Conservation (phyloP, 768 basidiomycete species). For the Suillus sp. region DNA sequence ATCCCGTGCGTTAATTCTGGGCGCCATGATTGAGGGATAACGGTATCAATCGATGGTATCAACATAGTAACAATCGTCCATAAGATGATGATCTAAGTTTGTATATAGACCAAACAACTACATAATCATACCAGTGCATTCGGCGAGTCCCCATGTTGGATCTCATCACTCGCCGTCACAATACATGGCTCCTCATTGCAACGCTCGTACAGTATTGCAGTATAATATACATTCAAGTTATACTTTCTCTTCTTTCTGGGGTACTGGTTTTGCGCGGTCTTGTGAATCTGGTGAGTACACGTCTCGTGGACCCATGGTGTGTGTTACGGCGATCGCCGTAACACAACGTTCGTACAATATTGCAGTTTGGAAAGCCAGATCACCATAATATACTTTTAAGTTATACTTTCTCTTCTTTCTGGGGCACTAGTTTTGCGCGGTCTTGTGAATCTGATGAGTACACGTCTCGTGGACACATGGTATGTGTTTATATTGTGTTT, state of each 20-base stretch:
- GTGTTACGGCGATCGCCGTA: too few species aligned
- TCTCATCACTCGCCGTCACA: background rate
- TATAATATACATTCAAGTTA: background rate
- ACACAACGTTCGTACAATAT: too few species aligned
- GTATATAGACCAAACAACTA: constrained; percentile 7
- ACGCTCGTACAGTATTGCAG: background rate
- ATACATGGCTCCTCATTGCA: too few species aligned
- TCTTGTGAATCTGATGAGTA: background rate
- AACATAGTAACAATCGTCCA: constrained; percentile 3
- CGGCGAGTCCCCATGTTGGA: too few species aligned
- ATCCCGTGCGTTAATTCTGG: constrained; percentile 5
- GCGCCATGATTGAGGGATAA: constrained; percentile 4
- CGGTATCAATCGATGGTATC: constrained; percentile 17
- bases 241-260: background rate
- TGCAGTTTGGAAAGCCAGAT: background rate
- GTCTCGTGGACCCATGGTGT: background rate
- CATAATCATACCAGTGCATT: background rate
- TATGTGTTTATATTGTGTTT: background rate
- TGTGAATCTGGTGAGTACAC: background rate
- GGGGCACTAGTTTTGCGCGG: background rate
- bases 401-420: background rate
- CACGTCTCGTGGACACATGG: background rate
- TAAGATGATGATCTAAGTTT: constrained; percentile 29
- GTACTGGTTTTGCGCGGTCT: background rate
- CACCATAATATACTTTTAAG: background rate